Base-by-base conservation (phyloP, 768 basidiomycete species). In the Artomyces pyxidatus region DNA sequence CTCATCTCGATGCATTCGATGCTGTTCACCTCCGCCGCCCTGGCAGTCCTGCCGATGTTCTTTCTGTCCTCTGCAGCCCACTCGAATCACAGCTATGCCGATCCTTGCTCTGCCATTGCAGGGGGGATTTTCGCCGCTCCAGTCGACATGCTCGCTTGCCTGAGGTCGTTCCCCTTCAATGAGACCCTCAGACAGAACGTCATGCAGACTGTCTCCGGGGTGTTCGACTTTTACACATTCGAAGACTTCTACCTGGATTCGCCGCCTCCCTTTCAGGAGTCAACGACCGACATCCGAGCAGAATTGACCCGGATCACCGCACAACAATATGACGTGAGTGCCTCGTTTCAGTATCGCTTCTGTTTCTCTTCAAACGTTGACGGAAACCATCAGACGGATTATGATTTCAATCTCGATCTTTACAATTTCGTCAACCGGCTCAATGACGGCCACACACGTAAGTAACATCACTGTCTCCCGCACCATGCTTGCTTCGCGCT, bases 391-490 rank as follows among this genome's bases (percentile, higher is more conserved):
- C 47, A 84, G 77, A 80, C 80, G 7, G 81, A 83, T 53, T 84
- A 80, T 51, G 80, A 81, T 58, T 83, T 84, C 64, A 81, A 75
- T 57, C 66, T 65, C 39, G 80, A 72, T 37, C 57, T 84, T 14
- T 81, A 75, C 51, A 68, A 78, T 46, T 74, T 79, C 51, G 73
- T 72, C 0, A 77, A 70, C 16, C 71, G 70, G 43, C 54, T 84
- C 40, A 83, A 84, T 56, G 81, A 83, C 57, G 81, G 81, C 4
- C 82, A 83, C 57, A 84, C 82, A 9, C 71, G 80, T 77, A 62
- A 25, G 70, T 59, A 30, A 5, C 29, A 49, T 3, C 46, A 26
- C 8, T 51, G 25, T 21, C 17, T n/a, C 28, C 21, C 8, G 26
- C 2, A 29, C 16, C 1, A 4, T 38, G 4, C 5, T 10, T 23